Conservation (phyloP, 2,329 filamentous ascomycete genomes). For the Cryphonectria naterciae region DNA sequence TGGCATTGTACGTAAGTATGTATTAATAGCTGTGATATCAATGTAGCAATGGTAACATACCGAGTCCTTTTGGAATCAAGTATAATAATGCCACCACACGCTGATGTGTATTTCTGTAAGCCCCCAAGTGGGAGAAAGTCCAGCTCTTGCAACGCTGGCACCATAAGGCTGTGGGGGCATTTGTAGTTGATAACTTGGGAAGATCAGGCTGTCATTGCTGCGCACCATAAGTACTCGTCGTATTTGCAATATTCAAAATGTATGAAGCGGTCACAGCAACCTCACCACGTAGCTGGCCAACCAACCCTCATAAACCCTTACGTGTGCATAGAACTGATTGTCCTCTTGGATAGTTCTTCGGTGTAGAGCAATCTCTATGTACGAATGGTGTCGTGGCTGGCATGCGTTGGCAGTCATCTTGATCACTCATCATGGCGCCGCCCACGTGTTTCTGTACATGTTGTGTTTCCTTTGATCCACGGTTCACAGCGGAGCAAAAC, state of each 20-base stretch:
- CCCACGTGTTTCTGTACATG: background rate
- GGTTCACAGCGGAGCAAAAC: too few species aligned
- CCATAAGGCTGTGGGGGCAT: background rate
- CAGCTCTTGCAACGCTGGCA: background rate
- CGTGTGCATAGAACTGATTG: conserved; percentile 8
- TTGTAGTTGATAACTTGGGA: too few species aligned
- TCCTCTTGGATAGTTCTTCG: conserved; percentile 2
- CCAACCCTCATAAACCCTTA: background rate
- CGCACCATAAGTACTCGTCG: background rate
- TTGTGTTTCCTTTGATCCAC: background rate
- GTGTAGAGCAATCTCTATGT: conserved; percentile 5
- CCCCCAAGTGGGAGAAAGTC: background rate
- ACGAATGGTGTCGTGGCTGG: conserved; percentile 13
- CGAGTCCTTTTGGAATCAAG: background rate
- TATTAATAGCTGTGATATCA: background rate
- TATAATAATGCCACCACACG: background rate
- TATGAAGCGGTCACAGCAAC: background rate
- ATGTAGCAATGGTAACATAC: background rate
- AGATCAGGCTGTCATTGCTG: background rate
- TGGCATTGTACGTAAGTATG: background rate
- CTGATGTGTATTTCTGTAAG: background rate
- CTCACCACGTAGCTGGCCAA: conserved; percentile 4
- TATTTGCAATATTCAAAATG: background rate
- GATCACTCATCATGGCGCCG: background rate
- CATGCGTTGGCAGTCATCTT: background rate